phyloP scores from a whole-genome alignment of 2,329 filamentous ascomycete species.

The Gnomoniopsis smithogilvyi region DNA sequence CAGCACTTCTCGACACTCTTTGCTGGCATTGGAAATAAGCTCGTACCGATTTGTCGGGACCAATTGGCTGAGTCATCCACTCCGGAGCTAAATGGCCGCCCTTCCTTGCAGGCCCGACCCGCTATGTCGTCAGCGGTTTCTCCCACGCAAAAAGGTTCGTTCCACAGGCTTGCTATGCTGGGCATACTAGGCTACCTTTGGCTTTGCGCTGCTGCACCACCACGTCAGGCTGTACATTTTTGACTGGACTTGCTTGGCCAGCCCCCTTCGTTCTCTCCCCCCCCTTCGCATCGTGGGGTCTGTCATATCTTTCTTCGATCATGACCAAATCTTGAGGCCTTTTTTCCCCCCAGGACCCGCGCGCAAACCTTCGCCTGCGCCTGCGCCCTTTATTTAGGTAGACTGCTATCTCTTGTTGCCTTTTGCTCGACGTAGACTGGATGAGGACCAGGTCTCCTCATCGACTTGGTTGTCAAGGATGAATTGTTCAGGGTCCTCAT shows the following conservation, averaged over 20 bases:
- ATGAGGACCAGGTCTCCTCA: neutral
- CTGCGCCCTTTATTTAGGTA: too few relatives aligned
- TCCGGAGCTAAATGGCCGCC: neutral
- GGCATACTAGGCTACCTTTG: too few relatives aligned
- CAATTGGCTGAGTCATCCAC: neutral
- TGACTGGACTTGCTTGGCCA: neutral
- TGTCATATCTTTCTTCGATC: neutral
- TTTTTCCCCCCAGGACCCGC: neutral
- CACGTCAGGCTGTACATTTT: neutral
- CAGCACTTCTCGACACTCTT: neutral
- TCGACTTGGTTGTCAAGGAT: constrained; percentile 2
- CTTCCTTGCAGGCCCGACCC: neutral
- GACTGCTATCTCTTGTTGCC: neutral
- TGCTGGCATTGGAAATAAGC: neutral
- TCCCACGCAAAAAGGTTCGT: neutral
- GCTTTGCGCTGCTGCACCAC: too few relatives aligned
- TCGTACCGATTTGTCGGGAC: neutral
- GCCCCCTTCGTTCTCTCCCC: neutral
- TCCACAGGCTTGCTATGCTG: too few relatives aligned
- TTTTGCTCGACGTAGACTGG: neutral
- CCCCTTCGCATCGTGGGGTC: neutral
- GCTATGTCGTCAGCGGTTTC: constrained; percentile 4
- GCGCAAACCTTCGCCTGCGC: too few relatives aligned
- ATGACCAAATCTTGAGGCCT: neutral
- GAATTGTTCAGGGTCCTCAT: constrained; percentile 8